Evolutionary conservation across 2,329 filamentous ascomycete species (phyloP).

Genomic region (Fusarium fujikuroi): DNA sequence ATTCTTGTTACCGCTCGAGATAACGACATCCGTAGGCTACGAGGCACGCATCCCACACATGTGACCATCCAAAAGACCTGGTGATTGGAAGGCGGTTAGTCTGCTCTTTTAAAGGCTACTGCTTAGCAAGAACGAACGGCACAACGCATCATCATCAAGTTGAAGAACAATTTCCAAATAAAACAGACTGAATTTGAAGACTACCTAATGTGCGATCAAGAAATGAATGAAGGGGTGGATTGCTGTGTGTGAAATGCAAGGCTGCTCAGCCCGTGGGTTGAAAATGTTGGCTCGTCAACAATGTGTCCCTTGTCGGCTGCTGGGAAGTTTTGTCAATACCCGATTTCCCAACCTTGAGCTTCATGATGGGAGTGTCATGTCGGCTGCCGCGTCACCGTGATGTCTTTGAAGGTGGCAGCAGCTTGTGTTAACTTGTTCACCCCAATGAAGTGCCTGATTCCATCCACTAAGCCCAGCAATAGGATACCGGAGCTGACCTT

Average conservation of each 20-base stretch:
- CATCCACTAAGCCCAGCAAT: conserved; percentile 6
- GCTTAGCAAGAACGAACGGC: not conserved
- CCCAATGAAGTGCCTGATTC: conserved; percentile 2
- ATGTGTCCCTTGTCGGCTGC: not conserved
- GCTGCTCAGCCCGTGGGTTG: conserved; percentile 4
- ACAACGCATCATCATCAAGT: not conserved
- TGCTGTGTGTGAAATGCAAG: conserved; percentile 7
- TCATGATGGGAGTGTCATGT: not conserved
- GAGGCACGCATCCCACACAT: conserved; percentile 15
- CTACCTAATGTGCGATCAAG: conserved; percentile 40
- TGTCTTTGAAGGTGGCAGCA: not conserved
- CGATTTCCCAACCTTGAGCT: not conserved
- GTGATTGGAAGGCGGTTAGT: conserved; percentile 8
- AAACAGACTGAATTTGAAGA: conserved; percentile 42
- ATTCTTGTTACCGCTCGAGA: not conserved
- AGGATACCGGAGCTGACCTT: conserved; percentile 27
- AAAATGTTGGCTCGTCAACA: conserved; percentile 10
- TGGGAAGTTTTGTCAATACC: not conserved
- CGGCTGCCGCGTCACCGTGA: not conserved
- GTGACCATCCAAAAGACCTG: conserved; percentile 22
- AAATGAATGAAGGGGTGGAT: conserved; percentile 33
- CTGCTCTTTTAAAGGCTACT: not conserved
- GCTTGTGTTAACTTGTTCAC: not conserved
- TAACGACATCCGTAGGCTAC: conserved; percentile 3
- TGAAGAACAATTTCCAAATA: not conserved